phyloP scores from a whole-genome alignment of 2,329 filamentous ascomycete species.

The Trichoderma koningii region DNA sequence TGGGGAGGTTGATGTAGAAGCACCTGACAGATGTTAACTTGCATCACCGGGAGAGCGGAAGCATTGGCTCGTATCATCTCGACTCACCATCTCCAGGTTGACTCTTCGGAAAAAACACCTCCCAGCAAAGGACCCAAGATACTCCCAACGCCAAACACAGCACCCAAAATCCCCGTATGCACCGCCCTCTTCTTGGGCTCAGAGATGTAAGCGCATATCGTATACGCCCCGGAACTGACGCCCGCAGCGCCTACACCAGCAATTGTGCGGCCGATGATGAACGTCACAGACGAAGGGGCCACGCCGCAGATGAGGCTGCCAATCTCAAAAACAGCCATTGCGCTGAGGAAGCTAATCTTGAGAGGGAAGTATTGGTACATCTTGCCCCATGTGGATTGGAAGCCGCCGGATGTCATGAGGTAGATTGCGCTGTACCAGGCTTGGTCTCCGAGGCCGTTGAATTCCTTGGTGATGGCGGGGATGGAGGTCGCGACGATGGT shows the following conservation, averaged over 20 bases:
- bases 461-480: slow-evolving; percentile 52
- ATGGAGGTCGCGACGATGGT: slow-evolving; percentile 55
- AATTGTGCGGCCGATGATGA: slow-evolving; percentile 52
- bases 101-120: slow-evolving; percentile 34
- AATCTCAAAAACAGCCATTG: slow-evolving; percentile 52
- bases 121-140: slow-evolving; percentile 35
- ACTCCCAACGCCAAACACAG: slow-evolving; percentile 32
- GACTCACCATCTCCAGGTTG: slow-evolving; percentile 36
- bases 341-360: slow-evolving; percentile 46
- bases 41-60: too few species aligned
- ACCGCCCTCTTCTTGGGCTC: slow-evolving; percentile 32
- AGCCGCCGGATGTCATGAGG: slow-evolving; percentile 45
- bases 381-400: slow-evolving; percentile 46
- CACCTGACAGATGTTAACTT: slow-evolving; percentile 1
- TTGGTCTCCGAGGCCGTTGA: slow-evolving; percentile 48
- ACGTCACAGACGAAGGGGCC: slow-evolving; percentile 42
- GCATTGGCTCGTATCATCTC: background rate
- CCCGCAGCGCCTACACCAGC: slow-evolving; percentile 48
- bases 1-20: slow-evolving; percentile 39
- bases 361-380: slow-evolving; percentile 51
- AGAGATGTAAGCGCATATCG: slow-evolving; percentile 45
- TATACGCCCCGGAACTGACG: slow-evolving; percentile 47
- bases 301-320: slow-evolving; percentile 51
- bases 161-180: slow-evolving; percentile 33
- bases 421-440: slow-evolving; percentile 58